Evolutionary conservation across 345 rosid genomes (phyloP).

Genomic region (Brassica nigra): DNA sequence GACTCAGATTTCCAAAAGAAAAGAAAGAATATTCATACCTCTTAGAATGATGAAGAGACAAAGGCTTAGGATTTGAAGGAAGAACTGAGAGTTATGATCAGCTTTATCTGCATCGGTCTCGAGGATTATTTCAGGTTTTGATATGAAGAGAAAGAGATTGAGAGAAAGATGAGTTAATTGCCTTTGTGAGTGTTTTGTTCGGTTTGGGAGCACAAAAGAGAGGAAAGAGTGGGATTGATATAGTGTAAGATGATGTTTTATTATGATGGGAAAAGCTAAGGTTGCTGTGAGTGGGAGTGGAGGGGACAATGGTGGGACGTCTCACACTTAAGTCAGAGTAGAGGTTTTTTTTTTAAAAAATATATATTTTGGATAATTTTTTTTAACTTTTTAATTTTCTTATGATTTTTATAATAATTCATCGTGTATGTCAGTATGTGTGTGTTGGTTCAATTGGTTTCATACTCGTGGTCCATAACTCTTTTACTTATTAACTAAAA

Average conservation of each 20-base stretch:
- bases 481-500: slow-evolving; percentile 7
- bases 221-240: slow-evolving; percentile 31
- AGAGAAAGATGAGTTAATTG: slow-evolving; percentile 8
- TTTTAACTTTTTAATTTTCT: not conserved
- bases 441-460: slow-evolving; percentile 32
- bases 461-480: slow-evolving; percentile 33
- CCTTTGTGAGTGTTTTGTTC: slow-evolving; percentile 31
- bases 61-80: slow-evolving; percentile 30
- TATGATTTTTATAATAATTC: not conserved
- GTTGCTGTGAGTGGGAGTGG: slow-evolving; percentile 46
- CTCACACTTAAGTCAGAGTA: slow-evolving; percentile 50
- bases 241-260: slow-evolving; percentile 46
- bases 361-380: slow-evolving; percentile 22
- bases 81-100: slow-evolving; percentile 20
- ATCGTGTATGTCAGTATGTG: slow-evolving; percentile 1
- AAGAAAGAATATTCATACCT: slow-evolving; percentile 7
- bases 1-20: slow-evolving; percentile 4
- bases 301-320: slow-evolving; percentile 60
- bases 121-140: not conserved
- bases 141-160: slow-evolving; percentile 3
- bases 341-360: not conserved
- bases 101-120: slow-evolving; percentile 17
- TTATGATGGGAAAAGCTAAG: slow-evolving; percentile 68
- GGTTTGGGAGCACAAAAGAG: slow-evolving; percentile 41
- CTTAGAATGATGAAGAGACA: slow-evolving; percentile 6